These are phyloP conservation scores for Ustilago lituana DNA, from an alignment of 1,284 basidiomycete genomes.

Conservation along the genomic window DNA sequence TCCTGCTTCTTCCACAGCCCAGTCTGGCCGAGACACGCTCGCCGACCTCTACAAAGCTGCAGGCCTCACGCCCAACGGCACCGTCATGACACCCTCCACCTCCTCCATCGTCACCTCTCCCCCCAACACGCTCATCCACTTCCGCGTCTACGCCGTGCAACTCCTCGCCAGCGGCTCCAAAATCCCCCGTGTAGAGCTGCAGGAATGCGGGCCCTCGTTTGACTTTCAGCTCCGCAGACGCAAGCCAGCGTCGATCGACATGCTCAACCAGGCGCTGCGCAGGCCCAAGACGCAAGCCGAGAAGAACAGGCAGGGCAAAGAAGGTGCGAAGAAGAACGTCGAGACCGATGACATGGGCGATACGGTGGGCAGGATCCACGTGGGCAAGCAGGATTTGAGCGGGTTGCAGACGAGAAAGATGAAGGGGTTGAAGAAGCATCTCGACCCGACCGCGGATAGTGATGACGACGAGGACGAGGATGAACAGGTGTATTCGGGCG, in stretches of 20 bases:
- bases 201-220: constrained; percentile 89
- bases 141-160: constrained; percentile 84
- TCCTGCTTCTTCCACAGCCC: too few species aligned
- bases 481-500: constrained; percentile 9
- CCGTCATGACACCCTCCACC: constrained; percentile 67
- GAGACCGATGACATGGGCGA: constrained; percentile 99
- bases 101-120: constrained; percentile 68
- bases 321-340: constrained; percentile 80
- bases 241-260: constrained; percentile 78
- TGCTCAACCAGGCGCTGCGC: constrained; percentile 82
- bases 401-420: constrained; percentile 90
- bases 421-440: constrained; percentile 79
- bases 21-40: constrained; percentile 21
- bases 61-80: constrained; percentile 62
- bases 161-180: constrained; percentile 73
- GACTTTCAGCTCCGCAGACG: constrained; percentile 83
- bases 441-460: constrained; percentile 44
- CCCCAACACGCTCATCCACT: constrained; percentile 79
- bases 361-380: constrained; percentile 86
- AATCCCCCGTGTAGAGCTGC: constrained; percentile 74
- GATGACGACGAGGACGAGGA: constrained; percentile 50
- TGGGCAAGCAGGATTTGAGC: constrained; percentile 86
- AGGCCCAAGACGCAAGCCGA: constrained; percentile 84
- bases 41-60: constrained; percentile 58
- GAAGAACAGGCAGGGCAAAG: constrained; percentile 74